Percentiles rank a stretch among this genome's conserved stretches.
phyloP scores from a whole-genome alignment of 805 yeast genomes.

The Lipomyces yamadae region DNA sequence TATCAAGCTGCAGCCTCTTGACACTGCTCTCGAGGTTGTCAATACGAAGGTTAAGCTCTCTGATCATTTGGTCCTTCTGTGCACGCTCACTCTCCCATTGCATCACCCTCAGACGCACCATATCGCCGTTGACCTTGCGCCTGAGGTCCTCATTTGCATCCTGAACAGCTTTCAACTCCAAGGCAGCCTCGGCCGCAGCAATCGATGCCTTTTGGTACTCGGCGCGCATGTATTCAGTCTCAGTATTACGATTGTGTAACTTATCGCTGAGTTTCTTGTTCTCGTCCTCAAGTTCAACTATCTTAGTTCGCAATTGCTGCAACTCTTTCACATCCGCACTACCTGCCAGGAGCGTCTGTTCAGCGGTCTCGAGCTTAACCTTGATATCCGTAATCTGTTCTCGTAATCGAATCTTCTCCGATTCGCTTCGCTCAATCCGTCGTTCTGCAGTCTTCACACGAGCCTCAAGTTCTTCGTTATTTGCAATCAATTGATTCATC shows the following conservation, averaged over 20 bases:
- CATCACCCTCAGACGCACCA: slow-evolving; percentile 39
- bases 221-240: slow-evolving; percentile 58
- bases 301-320: slow-evolving; percentile 50
- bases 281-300: slow-evolving; percentile 55
- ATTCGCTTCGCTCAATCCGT: slow-evolving; percentile 38
- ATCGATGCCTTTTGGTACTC: slow-evolving; percentile 43
- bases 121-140: slow-evolving; percentile 40
- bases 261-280: slow-evolving; percentile 53
- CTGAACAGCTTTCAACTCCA: slow-evolving; percentile 43
- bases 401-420: slow-evolving; percentile 36
- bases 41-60: slow-evolving; percentile 41
- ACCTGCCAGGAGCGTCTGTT: slow-evolving; percentile 40
- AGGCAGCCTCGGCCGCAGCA: slow-evolving; percentile 42
- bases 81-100: slow-evolving; percentile 44
- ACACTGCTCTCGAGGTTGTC: slow-evolving; percentile 45
- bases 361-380: slow-evolving; percentile 42
- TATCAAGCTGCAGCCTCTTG: slow-evolving; percentile 33
- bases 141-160: slow-evolving; percentile 37
- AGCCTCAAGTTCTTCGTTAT: slow-evolving; percentile 35
- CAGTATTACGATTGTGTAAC: slow-evolving; percentile 57
- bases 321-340: slow-evolving; percentile 40
- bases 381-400: slow-evolving; percentile 43
- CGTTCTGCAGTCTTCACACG: slow-evolving; percentile 38
- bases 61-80: slow-evolving; percentile 41
- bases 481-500: not conserved